Conservation (phyloP, 768 basidiomycete genomes). For the Lentinula raphanica region DNA sequence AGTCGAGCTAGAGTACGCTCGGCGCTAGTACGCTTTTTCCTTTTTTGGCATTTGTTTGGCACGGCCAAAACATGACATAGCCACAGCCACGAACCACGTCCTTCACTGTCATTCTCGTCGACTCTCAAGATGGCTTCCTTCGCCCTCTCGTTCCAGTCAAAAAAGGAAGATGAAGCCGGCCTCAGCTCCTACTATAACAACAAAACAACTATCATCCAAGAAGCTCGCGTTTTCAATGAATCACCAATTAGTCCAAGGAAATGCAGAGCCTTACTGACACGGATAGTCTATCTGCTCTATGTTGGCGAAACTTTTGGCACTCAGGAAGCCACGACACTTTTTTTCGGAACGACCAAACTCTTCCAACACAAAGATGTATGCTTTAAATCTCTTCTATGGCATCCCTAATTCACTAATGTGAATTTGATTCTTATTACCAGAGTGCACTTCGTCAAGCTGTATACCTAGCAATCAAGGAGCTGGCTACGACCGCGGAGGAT, state of each 20-base stretch:
- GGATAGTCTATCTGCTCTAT: slow-evolving; percentile 95
- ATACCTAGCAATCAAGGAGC: slow-evolving; percentile 97
- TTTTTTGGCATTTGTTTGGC: no score
- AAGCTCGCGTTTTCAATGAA: slow-evolving; percentile 98
- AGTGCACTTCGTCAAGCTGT: slow-evolving; percentile 95
- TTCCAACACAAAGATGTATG: slow-evolving; percentile 99
- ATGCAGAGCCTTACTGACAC: slow-evolving; percentile 91
- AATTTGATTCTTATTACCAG: slow-evolving; percentile 34
- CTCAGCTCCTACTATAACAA: slow-evolving; percentile 93
- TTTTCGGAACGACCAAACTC: slow-evolving; percentile 98
- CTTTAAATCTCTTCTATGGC: slow-evolving; percentile 18
- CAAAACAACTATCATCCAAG: slow-evolving; percentile 97
- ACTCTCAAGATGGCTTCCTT: slow-evolving; percentile 41
- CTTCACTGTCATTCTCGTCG: slow-evolving; percentile 16
- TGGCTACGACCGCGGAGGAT: slow-evolving; percentile 93
- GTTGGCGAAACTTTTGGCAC: slow-evolving; percentile 92
- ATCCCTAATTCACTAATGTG: slow-evolving; percentile 1
- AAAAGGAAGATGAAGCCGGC: slow-evolving; percentile 95
- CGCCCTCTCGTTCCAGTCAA: slow-evolving; percentile 75
- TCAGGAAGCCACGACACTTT: slow-evolving; percentile 95
- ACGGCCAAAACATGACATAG: background rate
- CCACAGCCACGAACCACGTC: slow-evolving; percentile 21
- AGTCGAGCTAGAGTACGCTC: no score
- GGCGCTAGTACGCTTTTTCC: no score
- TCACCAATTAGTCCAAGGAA: slow-evolving; percentile 97